Base-by-base conservation (phyloP, 768 basidiomycete genomes). In the Podaxis pistillaris region DNA sequence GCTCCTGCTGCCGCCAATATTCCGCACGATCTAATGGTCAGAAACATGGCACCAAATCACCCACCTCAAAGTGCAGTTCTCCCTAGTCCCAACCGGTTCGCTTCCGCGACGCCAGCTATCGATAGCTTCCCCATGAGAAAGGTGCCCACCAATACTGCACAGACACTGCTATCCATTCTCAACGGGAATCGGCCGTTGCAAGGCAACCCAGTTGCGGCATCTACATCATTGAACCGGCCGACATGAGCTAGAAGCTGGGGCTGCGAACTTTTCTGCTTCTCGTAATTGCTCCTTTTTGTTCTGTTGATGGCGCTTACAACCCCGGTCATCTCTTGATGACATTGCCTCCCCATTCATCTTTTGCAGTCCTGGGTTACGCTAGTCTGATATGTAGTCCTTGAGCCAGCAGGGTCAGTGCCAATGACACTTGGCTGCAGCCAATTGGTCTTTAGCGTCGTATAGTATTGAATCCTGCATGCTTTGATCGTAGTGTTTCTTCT, bases 141-240 rank as follows among this genome's bases (percentile, higher is more conserved):
- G 38, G 49, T 30, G 19, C 49, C 60, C 11, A 36, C 22, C 11
- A 56, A 40, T 30, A 56, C 54, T 40, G 66, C 71, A 19, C 58
- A 66, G 57, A 63, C 69, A 7, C 65, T 75, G 28, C 56, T 75
- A 41, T 73, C 74, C 30, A 71, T 75, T 62, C 66, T 75, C 22
- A 74, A 73, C 47, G 68, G 69, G 49, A 66, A 65, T 62, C 66
- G 63, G 36, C 46, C 54, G 24, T 62, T 56, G 46, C 61, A 56
- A 50, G 33, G 54, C 44, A 62, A 62, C 46, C 37, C 54, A 40
- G 38, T 50, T 28, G 53, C 24, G 7, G 22, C 36, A 30, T 40
- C 54, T 8, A 46, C 47, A 49, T 40, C 61, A 38, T 24, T 33
- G 26, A 56, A 49, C 37, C 54, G 22, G 28, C 46, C 61, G n/a